Evolutionary conservation across 495 filamentous ascomycete species (phyloP), one percentile per base, ranked within the genome.

Genomic region (Podospora pseudocomata): DNA sequence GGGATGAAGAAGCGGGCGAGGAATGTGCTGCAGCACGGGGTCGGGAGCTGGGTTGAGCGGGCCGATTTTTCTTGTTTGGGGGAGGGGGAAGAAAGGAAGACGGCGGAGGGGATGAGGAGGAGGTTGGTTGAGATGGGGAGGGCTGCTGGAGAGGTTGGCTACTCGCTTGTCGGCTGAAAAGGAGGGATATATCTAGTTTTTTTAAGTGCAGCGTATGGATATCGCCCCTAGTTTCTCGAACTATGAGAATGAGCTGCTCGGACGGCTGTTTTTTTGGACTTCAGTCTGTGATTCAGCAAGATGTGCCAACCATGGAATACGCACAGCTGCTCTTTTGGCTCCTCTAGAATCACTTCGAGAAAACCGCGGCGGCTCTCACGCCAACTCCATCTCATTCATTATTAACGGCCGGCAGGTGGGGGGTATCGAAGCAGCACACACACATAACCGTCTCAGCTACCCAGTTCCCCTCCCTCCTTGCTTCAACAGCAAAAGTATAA

Each of bases 1-100:
- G 85, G 78, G 5, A 85, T 84, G 23, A 71, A 77, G 68, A 80
- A 83, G 26, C 73, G 92, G 64, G 90, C 91, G 58, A 86, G 89
- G 74, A 93, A 92, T 74, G 91, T 96, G 65, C 79, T 96, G 79
- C 92, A 96, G 84, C 92, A 96, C 83, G 92, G 89, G 3, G 86
- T 94, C 64, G 91, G 90, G 3, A 85, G 84, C 67, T 96, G 90
- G 90, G 89, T 93, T 34, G 82, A 82, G 56, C 67, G 75, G 3
- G 82, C 80, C 60, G 87, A 88, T 32, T 84, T 89, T 68, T 80
- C 80, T 57, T 81, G 79, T 53, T 69, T 86, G 61, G 73, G 70
- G 5, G 79, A 84, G 1, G 84, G 83, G 75, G 81, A 72, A 74
- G 80, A 85, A 80, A 81, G 81, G 66, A 76, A 73, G 69, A 83